A percentile compares a stretch with the other conserved stretches of the same genome.
phyloP scores from a whole-genome alignment of 805 yeast genomes.

The Candida montana region DNA sequence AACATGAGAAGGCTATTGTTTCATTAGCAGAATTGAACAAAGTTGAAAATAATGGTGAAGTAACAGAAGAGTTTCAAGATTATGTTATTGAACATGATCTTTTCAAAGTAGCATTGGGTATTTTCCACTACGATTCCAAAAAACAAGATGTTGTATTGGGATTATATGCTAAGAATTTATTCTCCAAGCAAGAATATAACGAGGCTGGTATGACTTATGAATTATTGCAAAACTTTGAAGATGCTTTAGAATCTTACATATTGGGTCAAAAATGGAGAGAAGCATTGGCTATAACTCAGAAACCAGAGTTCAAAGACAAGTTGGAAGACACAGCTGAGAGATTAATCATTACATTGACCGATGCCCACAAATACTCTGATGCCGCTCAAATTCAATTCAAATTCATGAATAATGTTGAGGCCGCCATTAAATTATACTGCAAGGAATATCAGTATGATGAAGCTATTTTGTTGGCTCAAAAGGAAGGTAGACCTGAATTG shows the following conservation, averaged over 20 bases:
- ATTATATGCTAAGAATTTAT: slow-evolving; percentile 58
- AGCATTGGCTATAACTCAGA: slow-evolving; percentile 59
- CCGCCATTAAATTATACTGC: slow-evolving; percentile 64
- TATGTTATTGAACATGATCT: slow-evolving; percentile 68
- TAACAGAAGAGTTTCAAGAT: slow-evolving; percentile 54
- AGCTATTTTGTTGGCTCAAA: slow-evolving; percentile 63
- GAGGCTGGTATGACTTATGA: slow-evolving; percentile 83
- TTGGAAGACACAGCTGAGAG: slow-evolving; percentile 47
- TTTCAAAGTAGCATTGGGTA: slow-evolving; percentile 60
- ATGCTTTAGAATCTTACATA: slow-evolving; percentile 67
- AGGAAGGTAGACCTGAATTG: slow-evolving; percentile 37
- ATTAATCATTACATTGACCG: slow-evolving; percentile 54
- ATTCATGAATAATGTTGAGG: slow-evolving; percentile 55
- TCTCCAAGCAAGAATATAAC: slow-evolving; percentile 48
- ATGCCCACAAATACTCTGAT: slow-evolving; percentile 66
- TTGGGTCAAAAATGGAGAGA: slow-evolving; percentile 79
- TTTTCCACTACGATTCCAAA: slow-evolving; percentile 51
- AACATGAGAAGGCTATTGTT: slow-evolving; percentile 59
- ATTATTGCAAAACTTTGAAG: slow-evolving; percentile 45
- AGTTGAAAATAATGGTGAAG: slow-evolving; percentile 21
- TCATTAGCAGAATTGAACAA: slow-evolving; percentile 50
- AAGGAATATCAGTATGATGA: slow-evolving; percentile 68
- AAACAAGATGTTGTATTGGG: slow-evolving; percentile 51
- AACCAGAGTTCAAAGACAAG: slow-evolving; percentile 33
- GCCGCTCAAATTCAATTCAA: slow-evolving; percentile 73